Percentiles rank a stretch among this genome's conserved stretches.
Evolutionary conservation across 202 grass and related monocot genomes (phyloP).

Genomic region (Cymbopogon flexuosus): DNA sequence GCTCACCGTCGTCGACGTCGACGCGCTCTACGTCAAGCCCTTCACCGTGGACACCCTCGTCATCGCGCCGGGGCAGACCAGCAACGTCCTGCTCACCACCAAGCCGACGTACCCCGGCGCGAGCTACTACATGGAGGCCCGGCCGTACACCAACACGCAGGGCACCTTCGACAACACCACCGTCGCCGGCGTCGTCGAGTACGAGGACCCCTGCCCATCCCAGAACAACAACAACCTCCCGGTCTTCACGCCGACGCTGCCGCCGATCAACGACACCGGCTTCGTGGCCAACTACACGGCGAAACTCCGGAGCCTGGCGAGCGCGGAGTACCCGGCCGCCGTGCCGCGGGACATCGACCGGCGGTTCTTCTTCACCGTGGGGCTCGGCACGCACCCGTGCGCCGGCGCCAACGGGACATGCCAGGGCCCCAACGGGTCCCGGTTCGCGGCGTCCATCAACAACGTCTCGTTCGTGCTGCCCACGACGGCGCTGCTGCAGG

Average conservation of each 20-base stretch:
- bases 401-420: slow-evolving; percentile 46
- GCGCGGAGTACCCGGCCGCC: slow-evolving; percentile 33
- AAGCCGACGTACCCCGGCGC: slow-evolving; percentile 23
- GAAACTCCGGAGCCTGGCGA: slow-evolving; percentile 53
- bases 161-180: slow-evolving; percentile 91
- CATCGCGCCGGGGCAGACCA: slow-evolving; percentile 72
- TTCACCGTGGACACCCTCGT: slow-evolving; percentile 52
- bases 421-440: slow-evolving; percentile 63
- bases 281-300: slow-evolving; percentile 42
- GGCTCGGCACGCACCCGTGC: slow-evolving; percentile 60
- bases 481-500: slow-evolving; percentile 52
- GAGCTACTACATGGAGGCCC: too few species aligned
- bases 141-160: slow-evolving; percentile 31
- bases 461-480: slow-evolving; percentile 69
- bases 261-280: slow-evolving; percentile 52
- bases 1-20: slow-evolving; percentile 75
- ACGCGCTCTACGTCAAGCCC: slow-evolving; percentile 68
- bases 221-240: too few species aligned
- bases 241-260: too few species aligned
- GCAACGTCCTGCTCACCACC: slow-evolving; percentile 57
- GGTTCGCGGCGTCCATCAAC: slow-evolving; percentile 62
- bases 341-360: slow-evolving; percentile 43
- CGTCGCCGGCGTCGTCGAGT: slow-evolving; percentile 55
- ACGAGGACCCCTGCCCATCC: too few species aligned
- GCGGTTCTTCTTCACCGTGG: slow-evolving; percentile 70